Base-by-base conservation (phyloP, 1,284 basidiomycete genomes). In the Bjerkandera adusta region DNA sequence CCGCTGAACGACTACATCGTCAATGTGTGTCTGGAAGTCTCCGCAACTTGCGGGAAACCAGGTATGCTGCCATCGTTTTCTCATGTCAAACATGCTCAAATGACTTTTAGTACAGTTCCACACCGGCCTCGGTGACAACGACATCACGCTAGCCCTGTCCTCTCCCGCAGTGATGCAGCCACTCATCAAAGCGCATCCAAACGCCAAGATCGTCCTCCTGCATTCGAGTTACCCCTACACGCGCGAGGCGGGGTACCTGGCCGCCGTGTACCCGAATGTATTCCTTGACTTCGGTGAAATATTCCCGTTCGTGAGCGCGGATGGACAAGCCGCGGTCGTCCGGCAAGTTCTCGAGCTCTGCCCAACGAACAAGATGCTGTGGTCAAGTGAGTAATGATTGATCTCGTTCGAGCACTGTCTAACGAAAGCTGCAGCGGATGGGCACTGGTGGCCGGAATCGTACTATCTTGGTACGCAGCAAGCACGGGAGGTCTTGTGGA, bases 201-300 rank as follows among this genome's bases (percentile, higher is more conserved):
- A 73, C 3, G 76, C 82, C 1, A 70, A 65, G 5, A 72, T 90
- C 50, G 77, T 90, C 13, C 71, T 90, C 11, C 70, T 90, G 1
- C 88, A 89, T 58, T 73, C 83, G 2, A 75, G 80, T 21, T 90
- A 89, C 56, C 87, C 87, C 0, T 88, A 75, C 61, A 84, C 79
- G 3, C 75, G 80, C 39, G 85, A 90, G 47, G 86, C 85, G 3
- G 85, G 81, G 1, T 89, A 89, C 60, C 72, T 90, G 26, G 71
- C 83, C 0, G 68, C 84, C 0, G 75, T 83, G 10, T 88, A 87
- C 56, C 59, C 69, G 33, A 89, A 89, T 51, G 86, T 88, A 7
- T 89, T 76, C 58, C 67, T 89, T 35, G 88, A 90, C 61, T 85
- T 89, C 59, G 87, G 88, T 32, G 82, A 86, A 68, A 76, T 89